Percentiles rank a stretch among this genome's conserved stretches.
phyloP scores from a whole-genome alignment of 257 asterid genomes.

The Craterostigma plantagineum region DNA sequence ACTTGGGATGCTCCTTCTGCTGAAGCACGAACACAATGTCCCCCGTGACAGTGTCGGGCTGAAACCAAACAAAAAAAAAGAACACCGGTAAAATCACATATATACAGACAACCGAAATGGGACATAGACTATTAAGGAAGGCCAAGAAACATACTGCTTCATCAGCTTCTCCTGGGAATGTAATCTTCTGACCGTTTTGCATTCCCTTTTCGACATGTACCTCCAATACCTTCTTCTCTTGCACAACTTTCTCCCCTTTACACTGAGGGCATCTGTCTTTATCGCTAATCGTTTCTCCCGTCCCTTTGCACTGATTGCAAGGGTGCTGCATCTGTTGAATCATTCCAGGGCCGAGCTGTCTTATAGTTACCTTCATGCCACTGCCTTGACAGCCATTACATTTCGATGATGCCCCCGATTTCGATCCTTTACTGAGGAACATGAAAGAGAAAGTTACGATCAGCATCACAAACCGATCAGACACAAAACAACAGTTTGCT shows the following conservation, averaged over 20 bases:
- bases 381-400: conserved; percentile 33
- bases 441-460: conserved; percentile 3
- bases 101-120: conserved; percentile 23
- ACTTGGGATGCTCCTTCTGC: conserved; percentile 32
- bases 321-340: conserved; percentile 45
- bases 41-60: conserved; percentile 42
- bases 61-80: not conserved
- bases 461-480: not conserved
- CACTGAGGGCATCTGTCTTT: conserved; percentile 32
- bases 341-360: conserved; percentile 47
- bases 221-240: conserved; percentile 38
- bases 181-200: conserved; percentile 35
- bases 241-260: conserved; percentile 43
- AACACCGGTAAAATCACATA: conserved; percentile 14
- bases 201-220: conserved; percentile 43
- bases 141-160: conserved; percentile 21
- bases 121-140: conserved; percentile 15
- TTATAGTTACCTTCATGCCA: conserved; percentile 35
- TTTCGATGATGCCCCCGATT: conserved; percentile 32
- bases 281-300: conserved; percentile 35
- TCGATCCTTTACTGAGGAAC: conserved; percentile 26
- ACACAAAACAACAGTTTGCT: too few relatives aligned
- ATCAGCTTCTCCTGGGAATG: conserved; percentile 42
- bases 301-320: conserved; percentile 34
- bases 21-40: conserved; percentile 44